phyloP scores from a whole-genome alignment of 2,329 filamentous ascomycete species.

The Colletotrichum sp. region DNA sequence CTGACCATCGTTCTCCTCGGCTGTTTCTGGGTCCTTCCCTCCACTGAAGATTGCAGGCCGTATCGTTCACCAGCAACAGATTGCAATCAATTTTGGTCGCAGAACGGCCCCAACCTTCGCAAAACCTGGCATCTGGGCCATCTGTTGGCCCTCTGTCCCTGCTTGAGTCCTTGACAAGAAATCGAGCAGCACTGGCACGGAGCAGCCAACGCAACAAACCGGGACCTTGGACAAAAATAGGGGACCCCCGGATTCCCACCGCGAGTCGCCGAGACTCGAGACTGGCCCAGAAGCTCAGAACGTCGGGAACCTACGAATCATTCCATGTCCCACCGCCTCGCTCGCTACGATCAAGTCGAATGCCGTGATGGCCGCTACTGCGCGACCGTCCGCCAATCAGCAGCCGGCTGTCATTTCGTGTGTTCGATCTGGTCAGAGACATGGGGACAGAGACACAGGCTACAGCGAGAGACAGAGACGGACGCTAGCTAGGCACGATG shows the following conservation, averaged over 20 bases:
- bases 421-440: neutral
- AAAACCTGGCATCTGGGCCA: neutral
- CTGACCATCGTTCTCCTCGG: neutral
- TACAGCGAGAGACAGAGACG: neutral
- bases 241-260: conserved; percentile 8
- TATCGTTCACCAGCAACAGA: neutral
- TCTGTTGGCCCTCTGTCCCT: neutral
- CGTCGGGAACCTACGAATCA: neutral
- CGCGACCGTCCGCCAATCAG: neutral
- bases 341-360: neutral
- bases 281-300: neutral
- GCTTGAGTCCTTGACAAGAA: neutral
- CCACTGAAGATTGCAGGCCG: neutral
- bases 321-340: neutral
- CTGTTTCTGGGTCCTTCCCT: conserved; percentile 16
- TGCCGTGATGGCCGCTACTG: neutral
- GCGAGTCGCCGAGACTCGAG: neutral
- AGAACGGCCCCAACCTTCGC: neutral
- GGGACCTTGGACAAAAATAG: conserved; percentile 1
- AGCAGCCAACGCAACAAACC: neutral
- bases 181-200: neutral
- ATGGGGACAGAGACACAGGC: neutral
- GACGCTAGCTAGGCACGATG: neutral
- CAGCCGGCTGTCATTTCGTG: neutral
- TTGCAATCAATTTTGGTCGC: neutral